Evolutionary conservation across 768 basidiomycete species (phyloP).

Genomic region (Lactarius hengduanensis): DNA sequence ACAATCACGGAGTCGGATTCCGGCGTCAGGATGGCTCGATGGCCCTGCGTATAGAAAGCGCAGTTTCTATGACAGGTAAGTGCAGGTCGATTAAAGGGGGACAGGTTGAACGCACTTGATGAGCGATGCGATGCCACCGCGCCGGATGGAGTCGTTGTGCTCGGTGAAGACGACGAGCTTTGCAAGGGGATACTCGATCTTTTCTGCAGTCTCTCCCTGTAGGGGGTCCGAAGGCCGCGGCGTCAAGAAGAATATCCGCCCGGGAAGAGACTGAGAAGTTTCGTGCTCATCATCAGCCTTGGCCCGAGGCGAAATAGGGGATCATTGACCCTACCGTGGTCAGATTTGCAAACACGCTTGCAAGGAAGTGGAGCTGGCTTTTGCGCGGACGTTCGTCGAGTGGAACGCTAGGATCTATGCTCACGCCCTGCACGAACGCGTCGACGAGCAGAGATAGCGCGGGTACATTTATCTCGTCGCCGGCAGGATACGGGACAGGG

Average conservation of each 20-base stretch:
- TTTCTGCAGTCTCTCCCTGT: constrained; percentile 42
- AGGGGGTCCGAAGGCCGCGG: constrained; percentile 55
- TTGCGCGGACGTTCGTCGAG: constrained; percentile 56
- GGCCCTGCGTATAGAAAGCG: constrained; percentile 64
- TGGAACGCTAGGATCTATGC: constrained; percentile 49
- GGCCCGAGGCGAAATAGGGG: background rate
- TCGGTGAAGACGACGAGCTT: constrained; percentile 88
- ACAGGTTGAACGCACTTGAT: constrained; percentile 61
- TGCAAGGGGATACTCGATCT: constrained; percentile 75
- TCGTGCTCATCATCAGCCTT: background rate
- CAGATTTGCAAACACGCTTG: constrained; percentile 92
- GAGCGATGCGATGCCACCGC: constrained; percentile 82
- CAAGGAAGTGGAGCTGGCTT: constrained; percentile 85
- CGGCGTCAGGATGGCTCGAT: constrained; percentile 66
- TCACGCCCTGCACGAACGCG: constrained; percentile 78
- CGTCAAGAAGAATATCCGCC: constrained; percentile 77
- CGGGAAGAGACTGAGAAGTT: constrained; percentile 62
- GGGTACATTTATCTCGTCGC: constrained; percentile 49
- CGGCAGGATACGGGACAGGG: constrained; percentile 69
- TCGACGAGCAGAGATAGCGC: constrained; percentile 86
- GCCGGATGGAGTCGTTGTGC: constrained; percentile 79
- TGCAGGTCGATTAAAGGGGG: background rate
- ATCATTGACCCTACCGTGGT: constrained; percentile 51
- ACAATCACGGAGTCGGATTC: constrained; percentile 58
- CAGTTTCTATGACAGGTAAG: constrained; percentile 62